Conservation (phyloP, 2,329 filamentous ascomycete genomes). For the Verticillium dahliae region DNA sequence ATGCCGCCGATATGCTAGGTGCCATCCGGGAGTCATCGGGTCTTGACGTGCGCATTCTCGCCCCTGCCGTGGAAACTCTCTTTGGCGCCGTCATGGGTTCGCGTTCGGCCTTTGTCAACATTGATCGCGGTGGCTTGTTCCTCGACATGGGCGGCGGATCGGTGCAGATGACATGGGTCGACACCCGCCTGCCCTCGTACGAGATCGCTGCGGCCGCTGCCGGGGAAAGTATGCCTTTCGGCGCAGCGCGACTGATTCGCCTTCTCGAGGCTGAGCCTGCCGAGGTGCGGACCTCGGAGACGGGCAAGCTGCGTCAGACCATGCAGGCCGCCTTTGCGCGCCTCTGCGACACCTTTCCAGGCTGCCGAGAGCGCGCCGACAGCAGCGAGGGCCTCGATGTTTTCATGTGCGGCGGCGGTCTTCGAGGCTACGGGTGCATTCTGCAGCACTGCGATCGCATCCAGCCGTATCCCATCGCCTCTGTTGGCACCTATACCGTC, state of each 20-base stretch:
- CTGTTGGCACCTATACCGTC: slow-evolving; percentile 73
- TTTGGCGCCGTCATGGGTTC: slow-evolving; percentile 76
- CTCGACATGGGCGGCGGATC: slow-evolving; percentile 79
- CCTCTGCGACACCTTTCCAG: slow-evolving; percentile 41
- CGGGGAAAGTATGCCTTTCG: slow-evolving; percentile 54
- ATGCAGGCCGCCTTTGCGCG: slow-evolving; percentile 54
- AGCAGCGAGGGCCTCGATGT: slow-evolving; percentile 50
- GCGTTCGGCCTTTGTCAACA: slow-evolving; percentile 62
- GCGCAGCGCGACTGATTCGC: slow-evolving; percentile 50
- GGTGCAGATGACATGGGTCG: slow-evolving; percentile 59
- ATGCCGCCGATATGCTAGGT: slow-evolving; percentile 60
- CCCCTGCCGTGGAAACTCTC: slow-evolving; percentile 74
- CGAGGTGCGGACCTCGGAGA: slow-evolving; percentile 37
- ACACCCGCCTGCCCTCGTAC: slow-evolving; percentile 40
- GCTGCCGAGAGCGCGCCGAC: slow-evolving; percentile 27
- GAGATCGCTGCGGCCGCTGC: slow-evolving; percentile 45
- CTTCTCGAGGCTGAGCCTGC: slow-evolving; percentile 35
- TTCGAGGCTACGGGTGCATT: slow-evolving; percentile 85
- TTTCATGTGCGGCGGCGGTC: slow-evolving; percentile 85
- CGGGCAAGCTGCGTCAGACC: slow-evolving; percentile 46
- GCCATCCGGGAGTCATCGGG: slow-evolving; percentile 54
- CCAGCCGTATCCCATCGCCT: slow-evolving; percentile 74
- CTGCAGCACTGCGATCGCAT: slow-evolving; percentile 72
- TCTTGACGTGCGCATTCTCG: slow-evolving; percentile 64
- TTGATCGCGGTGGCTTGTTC: slow-evolving; percentile 62